A percentile compares a stretch with the other conserved stretches of the same genome.
Evolutionary conservation across 345 rosid species (phyloP).

Genomic region (Lepidium africanum): DNA sequence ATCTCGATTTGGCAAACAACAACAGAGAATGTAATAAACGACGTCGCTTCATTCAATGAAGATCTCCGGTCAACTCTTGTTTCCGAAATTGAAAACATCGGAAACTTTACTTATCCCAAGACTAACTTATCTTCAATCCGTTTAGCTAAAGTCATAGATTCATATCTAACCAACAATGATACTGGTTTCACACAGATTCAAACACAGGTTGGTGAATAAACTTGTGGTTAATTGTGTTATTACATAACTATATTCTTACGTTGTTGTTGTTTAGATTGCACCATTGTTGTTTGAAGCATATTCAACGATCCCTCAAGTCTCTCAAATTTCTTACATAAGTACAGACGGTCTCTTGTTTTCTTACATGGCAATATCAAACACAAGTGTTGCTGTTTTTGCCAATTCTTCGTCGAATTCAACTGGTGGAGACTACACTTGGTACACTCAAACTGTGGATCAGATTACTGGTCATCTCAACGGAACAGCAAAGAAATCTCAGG

Average conservation of each 20-base stretch:
- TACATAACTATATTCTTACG: neutral
- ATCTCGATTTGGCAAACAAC: constrained; percentile 9
- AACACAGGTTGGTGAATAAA: constrained; percentile 3
- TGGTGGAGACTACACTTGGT: constrained; percentile 20
- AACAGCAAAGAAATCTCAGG: neutral
- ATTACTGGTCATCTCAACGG: constrained; percentile 7
- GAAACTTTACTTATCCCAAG: neutral
- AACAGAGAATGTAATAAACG: neutral
- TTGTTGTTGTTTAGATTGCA: constrained; percentile 7
- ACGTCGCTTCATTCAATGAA: neutral
- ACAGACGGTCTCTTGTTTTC: constrained; percentile 14
- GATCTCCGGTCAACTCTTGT: constrained; percentile 13
- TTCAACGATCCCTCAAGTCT: constrained; percentile 15
- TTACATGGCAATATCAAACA: neutral
- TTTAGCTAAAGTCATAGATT: constrained; percentile 21
- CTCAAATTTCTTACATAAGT: constrained; percentile 19
- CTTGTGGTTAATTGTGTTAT: neutral
- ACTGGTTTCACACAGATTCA: constrained; percentile 7
- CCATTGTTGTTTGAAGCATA: constrained; percentile 22
- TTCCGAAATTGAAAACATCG: constrained; percentile 16
- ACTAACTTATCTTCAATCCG: neutral
- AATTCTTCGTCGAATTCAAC: constrained; percentile 14
- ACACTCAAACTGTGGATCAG: constrained; percentile 25
- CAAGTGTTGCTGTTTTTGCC: constrained; percentile 14
- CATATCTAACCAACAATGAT: neutral